Base-by-base conservation (phyloP, 805 yeast species). In the Metschnikowia colocasiae region DNA sequence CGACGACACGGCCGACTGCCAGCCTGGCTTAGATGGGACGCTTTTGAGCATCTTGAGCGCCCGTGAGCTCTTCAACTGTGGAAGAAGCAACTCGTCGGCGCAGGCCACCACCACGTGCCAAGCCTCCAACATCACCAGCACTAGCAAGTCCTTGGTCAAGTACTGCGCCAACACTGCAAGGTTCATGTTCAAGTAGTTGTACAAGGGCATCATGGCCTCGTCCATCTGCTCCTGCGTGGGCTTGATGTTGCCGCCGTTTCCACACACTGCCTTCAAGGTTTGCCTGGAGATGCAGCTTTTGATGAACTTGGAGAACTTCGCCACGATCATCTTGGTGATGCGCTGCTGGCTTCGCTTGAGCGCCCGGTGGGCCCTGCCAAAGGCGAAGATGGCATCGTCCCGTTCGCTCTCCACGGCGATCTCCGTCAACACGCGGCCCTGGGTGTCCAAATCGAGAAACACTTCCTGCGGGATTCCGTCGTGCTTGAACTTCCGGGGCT, bases 401-500 rank as follows among this genome's bases (percentile, higher is more conserved):
- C 82, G 76, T 56, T 91, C 96, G 44, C 81, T 78, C 59, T 91
- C 97, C 54, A 87, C 80, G 0, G 88, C 82, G 2, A 91, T 71
- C 56, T 82, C 82, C 2, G 90, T 65, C 40, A 78, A 62, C 2
- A 94, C 58, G 34, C 80, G 72, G 0, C 97, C 97, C 50, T 81
- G 85, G 1, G 84, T 68, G 53, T 82, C 87, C 29, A 83, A 63
- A 51, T 83, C 85, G 3, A 82, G 64, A 57, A 74, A 73, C 2
- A 77, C 63, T 31, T 82, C 83, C 54, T 76, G 77, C 0, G 92
- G 85, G 7, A 82, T 67, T 3, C 87, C 92, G 63, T 83, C 86
- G 55, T 81, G 84, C 44, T 76, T 75, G 59, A 79, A 84, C 38
- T 77, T 74, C 40, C 69, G 67, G 4, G 91, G 87, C 52, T 85